Evolutionary conservation across 768 basidiomycete genomes (phyloP), one percentile per base, ranked within the genome.

Genomic region (Pleurotus pulmonarius): DNA sequence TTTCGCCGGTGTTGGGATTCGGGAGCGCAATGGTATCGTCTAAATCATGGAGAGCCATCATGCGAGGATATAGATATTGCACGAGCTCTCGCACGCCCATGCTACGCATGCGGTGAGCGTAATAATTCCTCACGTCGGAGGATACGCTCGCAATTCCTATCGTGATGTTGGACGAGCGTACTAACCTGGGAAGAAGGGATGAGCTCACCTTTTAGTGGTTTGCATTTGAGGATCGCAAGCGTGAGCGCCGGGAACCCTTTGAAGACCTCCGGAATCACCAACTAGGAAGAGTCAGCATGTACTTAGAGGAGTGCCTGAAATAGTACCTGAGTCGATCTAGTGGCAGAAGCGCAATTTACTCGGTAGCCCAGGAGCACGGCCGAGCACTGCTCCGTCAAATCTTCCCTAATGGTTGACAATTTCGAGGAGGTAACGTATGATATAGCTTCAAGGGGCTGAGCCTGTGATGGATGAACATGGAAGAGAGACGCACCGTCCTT

Each of bases 211-310:
- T 97, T 96, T n/a, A 99, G 72, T 16, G 94, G 87, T 68, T 97
- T 96, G 52, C 83, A 83, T 74, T 99, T 99, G 46, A 89, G 77
- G 34, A 98, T 81, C 9, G 86, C 86, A 2, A 98, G 76, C 3
- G 83, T 82, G 67, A 87, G 94, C 15, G 93, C 76, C 0, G 94
- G 92, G 43, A 98, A 79, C 1, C 88, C 80, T 64, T 88, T 87
- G 77, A 94, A 94, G 0, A 90, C 87, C 71, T 98, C 97, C 5
- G 97, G 97, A 22, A 99, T 83, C 59, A 99, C 90, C 59, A 99
- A 72, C 96, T 99, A 62, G 1, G 49, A 39, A 61, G 44, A 59
- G 63, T 57, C 18, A 49, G 16, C 16, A 38, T 9, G 25, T 15
- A 16, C 24, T 44, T n/a, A 18, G 18, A 9, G 41, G 18, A 15